Base-by-base conservation (phyloP, 1,139 yeast genomes). In the Candida labiduridarum region DNA sequence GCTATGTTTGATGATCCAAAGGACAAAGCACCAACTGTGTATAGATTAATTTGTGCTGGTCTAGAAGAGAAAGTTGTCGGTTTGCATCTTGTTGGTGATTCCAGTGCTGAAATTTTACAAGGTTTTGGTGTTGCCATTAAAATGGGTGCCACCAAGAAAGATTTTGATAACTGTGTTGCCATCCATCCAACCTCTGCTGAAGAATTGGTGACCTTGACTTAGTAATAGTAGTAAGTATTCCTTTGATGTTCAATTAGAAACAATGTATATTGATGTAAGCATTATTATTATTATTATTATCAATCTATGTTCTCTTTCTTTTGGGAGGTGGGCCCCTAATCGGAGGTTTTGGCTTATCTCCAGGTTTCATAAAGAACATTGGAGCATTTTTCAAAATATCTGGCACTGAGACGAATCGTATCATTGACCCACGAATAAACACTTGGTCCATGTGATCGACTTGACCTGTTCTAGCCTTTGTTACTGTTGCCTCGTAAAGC, bases 101-200 rank as follows among this genome's bases (percentile, higher is more conserved):
- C 83, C 11, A 84, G 96, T 54, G 83, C 96, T 38, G 99, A 94
- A 71, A 91, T 95, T 55, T 80, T 94, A 60, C 99, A 94, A 78
- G 99, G 99, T 35, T 94, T 94, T 64, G 99, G 98, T 51, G 99
- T 91, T 49, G 99, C 99, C 51, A 76, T 94, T 58, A 91, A 91
- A 74, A 89, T 89, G 96, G 99, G 99, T 38, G 99, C 99, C 43
- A 94, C 99, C 44, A 94, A 94, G 78, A 83, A 83, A 47, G 97
- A 94, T 68, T 92, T 94, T 57, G 99, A 94, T 71, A 85, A 76
- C 66, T 89, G 96, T 73, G 98, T 94, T 35, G 99, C 99, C 45
- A 94, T 94, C 64, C 99, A 94, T 69, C 99, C 99, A 55, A 92
- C 99, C 1, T 84, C 96, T 57, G 99, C 99, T 41, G 99, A 94